Conservation (phyloP, 108 stramenopile genomes). For the Seminavis robusta region DNA sequence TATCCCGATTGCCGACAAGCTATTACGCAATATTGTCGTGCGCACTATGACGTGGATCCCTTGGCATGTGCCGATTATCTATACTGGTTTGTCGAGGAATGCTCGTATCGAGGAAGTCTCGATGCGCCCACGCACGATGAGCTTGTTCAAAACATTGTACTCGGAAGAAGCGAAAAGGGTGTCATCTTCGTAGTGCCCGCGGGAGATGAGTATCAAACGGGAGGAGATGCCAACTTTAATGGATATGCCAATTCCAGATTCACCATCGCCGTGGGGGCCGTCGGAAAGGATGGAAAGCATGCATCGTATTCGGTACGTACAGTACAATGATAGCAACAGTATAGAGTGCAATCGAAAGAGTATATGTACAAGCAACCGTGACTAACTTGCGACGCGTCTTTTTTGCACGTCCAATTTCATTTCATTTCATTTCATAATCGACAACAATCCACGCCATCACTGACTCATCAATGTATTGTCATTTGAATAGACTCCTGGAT, state of each 20-base stretch:
- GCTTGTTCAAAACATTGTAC: constrained; percentile 7
- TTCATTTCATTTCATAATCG: no score
- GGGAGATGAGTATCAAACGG: constrained; percentile 28
- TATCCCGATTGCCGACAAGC: constrained; percentile 13
- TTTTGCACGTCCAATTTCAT: no score
- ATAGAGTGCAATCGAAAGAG: no score
- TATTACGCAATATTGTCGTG: constrained; percentile 16
- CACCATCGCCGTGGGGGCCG: constrained; percentile 41
- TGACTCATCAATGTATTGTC: no score
- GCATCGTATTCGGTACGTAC: constrained; percentile 40
- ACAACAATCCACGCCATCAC: no score
- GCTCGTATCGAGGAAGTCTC: constrained; percentile 13
- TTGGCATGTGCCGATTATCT: constrained; percentile 33
- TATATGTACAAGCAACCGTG: no score
- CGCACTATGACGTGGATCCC: constrained; percentile 16
- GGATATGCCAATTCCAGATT: constrained; percentile 29
- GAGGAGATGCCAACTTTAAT: constrained; percentile 38
- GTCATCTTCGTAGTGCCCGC: constrained; percentile 38
- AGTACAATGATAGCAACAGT: no score
- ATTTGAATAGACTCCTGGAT: constrained; percentile 30
- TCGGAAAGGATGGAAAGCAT: constrained; percentile 30
- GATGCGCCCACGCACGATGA: neutral
- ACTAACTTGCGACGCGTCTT: no score
- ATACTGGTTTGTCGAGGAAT: constrained; percentile 29
- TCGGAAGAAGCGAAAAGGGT: constrained; percentile 46